Conservation (phyloP, 208 protist genomes). For the Plasmodiophora brassicae region DNA sequence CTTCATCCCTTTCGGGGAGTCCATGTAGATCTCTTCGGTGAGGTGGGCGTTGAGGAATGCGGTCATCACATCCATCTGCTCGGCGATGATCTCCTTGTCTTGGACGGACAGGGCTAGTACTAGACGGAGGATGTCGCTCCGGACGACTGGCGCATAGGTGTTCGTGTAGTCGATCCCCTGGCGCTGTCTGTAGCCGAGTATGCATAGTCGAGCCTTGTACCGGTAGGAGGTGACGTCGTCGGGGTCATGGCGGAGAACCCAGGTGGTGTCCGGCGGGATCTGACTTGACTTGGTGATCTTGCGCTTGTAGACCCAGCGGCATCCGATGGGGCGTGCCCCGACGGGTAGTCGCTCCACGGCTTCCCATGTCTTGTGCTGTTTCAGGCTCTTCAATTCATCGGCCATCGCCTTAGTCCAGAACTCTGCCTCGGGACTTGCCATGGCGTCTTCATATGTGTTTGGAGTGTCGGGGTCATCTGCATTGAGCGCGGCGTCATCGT, state of each 20-base stretch:
- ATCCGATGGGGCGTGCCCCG: not conserved
- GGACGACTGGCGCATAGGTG: not conserved
- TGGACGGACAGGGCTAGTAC: not conserved
- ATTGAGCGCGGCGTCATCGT: too few relatives aligned
- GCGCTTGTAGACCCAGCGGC: not conserved
- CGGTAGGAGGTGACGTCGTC: not conserved
- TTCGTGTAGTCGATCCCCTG: not conserved
- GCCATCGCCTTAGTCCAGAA: not conserved
- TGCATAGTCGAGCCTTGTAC: not conserved
- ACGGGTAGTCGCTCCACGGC: not conserved
- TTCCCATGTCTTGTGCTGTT: not conserved
- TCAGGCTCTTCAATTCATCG: not conserved
- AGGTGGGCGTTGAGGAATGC: not conserved
- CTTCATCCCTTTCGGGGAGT: not conserved
- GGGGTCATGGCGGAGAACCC: not conserved
- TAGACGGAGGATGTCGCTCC: not conserved
- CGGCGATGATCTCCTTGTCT: not conserved
- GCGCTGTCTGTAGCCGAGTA: not conserved
- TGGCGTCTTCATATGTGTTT: not conserved
- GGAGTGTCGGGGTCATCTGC: not conserved
- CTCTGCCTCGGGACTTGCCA: not conserved
- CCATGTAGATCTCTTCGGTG: constrained; percentile 1
- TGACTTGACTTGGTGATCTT: not conserved
- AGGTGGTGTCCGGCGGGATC: not conserved
- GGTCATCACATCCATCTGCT: not conserved